Evolutionary conservation across 2,329 filamentous ascomycete genomes (phyloP).

Genomic region (Diaporthe ampelina): DNA sequence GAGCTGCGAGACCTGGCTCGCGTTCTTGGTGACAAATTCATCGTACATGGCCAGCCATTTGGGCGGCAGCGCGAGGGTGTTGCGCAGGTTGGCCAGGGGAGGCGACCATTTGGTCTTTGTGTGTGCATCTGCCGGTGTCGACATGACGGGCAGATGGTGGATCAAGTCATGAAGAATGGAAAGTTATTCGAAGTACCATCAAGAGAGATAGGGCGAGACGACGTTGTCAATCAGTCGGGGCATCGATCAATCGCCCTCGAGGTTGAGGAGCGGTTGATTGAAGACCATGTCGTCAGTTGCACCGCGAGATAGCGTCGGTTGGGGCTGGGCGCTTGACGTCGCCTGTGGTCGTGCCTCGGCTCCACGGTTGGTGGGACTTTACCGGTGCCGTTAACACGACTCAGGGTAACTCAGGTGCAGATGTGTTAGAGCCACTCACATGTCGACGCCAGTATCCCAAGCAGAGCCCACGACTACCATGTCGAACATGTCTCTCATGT

Average conservation of each 20-base stretch:
- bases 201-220: no score
- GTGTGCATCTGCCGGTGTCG: slow-evolving; percentile 41
- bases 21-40: slow-evolving; percentile 95
- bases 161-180: slow-evolving; percentile 30
- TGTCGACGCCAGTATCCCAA: not conserved
- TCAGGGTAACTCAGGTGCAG: not conserved
- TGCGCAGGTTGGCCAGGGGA: slow-evolving; percentile 51
- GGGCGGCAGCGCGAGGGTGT: slow-evolving; percentile 70
- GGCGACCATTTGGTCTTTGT: slow-evolving; percentile 37
- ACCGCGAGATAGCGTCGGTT: slow-evolving; percentile 5
- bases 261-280: not conserved
- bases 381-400: not conserved
- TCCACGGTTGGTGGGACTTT: slow-evolving; percentile 11
- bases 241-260: slow-evolving; percentile 11
- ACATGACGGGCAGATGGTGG: slow-evolving; percentile 31
- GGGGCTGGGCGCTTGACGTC: slow-evolving; percentile 9
- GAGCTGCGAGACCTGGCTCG: slow-evolving; percentile 92
- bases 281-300: slow-evolving; percentile 23
- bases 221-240: not conserved
- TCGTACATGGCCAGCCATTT: slow-evolving; percentile 81
- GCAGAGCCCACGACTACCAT: not conserved
- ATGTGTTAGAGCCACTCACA: slow-evolving; percentile 19
- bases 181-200: not conserved
- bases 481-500: not conserved
- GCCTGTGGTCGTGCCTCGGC: slow-evolving; percentile 25